Evolutionary conservation across 805 yeast genomes (phyloP).

Genomic region (Saccharomycopsis fibuligera): DNA sequence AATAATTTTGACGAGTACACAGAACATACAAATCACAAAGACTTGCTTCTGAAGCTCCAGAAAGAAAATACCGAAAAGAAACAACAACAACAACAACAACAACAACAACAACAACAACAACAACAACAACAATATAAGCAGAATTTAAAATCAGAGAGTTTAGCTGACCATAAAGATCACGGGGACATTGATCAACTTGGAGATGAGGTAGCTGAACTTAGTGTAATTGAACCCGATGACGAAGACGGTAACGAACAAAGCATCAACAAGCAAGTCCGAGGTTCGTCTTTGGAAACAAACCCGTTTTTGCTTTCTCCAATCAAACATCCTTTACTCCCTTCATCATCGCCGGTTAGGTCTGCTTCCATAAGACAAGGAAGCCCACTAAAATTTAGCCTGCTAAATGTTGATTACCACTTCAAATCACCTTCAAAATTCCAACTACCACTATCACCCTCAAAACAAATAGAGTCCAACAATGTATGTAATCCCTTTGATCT

Average conservation of each 20-base stretch:
- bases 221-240: slow-evolving; percentile 4
- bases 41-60: not conserved
- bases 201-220: slow-evolving; percentile 13
- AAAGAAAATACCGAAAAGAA: no score
- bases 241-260: not conserved
- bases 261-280: not conserved
- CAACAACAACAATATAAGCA: no score
- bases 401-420: not conserved
- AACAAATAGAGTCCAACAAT: no score
- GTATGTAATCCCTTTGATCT: no score
- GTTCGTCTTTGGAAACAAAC: not conserved
- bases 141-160: not conserved
- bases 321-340: slow-evolving; percentile 7
- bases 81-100: no score
- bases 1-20: slow-evolving; percentile 31
- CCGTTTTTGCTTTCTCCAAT: slow-evolving; percentile 11
- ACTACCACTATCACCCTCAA: not conserved
- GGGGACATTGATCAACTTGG: slow-evolving; percentile 7
- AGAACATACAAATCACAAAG: slow-evolving; percentile 26
- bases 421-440: not conserved
- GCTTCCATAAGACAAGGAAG: slow-evolving; percentile 7
- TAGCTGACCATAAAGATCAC: not conserved
- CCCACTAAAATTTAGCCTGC: slow-evolving; percentile 2
- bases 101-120: no score
- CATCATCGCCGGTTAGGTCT: no score